phyloP scores from a whole-genome alignment of 805 yeast genomes.

The Ascoidea asiatica region DNA sequence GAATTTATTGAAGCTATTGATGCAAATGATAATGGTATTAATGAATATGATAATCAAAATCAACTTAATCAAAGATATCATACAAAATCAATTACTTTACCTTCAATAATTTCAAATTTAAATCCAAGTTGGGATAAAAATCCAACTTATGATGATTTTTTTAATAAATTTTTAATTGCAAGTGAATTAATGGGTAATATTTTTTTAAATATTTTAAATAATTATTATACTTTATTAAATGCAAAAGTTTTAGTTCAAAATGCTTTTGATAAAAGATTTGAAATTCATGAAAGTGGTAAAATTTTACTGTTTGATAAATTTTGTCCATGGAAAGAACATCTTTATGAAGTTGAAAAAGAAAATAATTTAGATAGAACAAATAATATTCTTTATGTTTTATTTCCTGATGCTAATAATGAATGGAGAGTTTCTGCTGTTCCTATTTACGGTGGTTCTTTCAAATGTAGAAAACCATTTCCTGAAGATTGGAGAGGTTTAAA shows the following conservation, averaged over 20 bases:
- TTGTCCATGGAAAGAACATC: slow-evolving; percentile 94
- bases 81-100: slow-evolving; percentile 62
- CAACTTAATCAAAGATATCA: slow-evolving; percentile 28
- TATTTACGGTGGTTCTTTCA: slow-evolving; percentile 64
- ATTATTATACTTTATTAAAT: slow-evolving; percentile 70
- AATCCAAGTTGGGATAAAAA: slow-evolving; percentile 81
- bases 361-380: slow-evolving; percentile 34
- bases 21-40: slow-evolving; percentile 92
- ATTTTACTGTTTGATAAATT: slow-evolving; percentile 62
- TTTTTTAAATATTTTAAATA: slow-evolving; percentile 51
- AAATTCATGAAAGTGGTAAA: slow-evolving; percentile 56
- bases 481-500: slow-evolving; percentile 92
- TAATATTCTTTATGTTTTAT: slow-evolving; percentile 60
- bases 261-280: slow-evolving; percentile 49
- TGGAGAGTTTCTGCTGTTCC: slow-evolving; percentile 93
- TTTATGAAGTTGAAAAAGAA: slow-evolving; percentile 58
- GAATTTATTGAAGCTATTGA: slow-evolving; percentile 86
- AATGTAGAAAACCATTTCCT: slow-evolving; percentile 77
- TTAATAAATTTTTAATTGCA: slow-evolving; percentile 54
- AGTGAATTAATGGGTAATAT: slow-evolving; percentile 73
- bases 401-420: slow-evolving; percentile 52
- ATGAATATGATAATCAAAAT: slow-evolving; percentile 43
- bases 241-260: slow-evolving; percentile 64
- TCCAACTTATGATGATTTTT: slow-evolving; percentile 47
- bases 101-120: slow-evolving; percentile 62